Conservation (phyloP, 305 asterid genomes). For the Fraxinus platypoda region DNA sequence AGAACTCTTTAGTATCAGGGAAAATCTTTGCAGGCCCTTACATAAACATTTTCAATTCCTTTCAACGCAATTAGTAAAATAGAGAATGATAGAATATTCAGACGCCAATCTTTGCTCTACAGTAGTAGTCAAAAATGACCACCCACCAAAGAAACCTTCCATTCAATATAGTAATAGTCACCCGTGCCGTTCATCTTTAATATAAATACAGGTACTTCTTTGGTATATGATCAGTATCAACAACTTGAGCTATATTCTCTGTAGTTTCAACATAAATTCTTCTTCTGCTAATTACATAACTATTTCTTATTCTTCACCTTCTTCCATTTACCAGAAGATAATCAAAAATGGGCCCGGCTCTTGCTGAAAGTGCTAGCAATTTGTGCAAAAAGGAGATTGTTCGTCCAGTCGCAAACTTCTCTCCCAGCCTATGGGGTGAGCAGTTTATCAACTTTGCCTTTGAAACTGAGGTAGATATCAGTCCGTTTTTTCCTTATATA, state of each 20-base stretch:
- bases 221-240: background rate
- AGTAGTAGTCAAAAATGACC: background rate
- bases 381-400: background rate
- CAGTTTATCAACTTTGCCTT: background rate
- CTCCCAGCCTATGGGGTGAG: background rate
- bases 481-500: too few relatives aligned
- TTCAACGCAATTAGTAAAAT: too few relatives aligned
- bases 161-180: too few relatives aligned
- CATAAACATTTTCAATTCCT: too few relatives aligned
- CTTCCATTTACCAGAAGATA: background rate
- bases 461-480: background rate
- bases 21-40: too few relatives aligned
- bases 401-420: too few relatives aligned
- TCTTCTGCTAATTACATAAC: background rate
- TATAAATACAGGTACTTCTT: background rate
- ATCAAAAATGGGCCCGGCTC: background rate
- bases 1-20: too few relatives aligned
- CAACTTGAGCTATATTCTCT: background rate
- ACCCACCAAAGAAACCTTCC: background rate
- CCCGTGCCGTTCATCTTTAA: too few relatives aligned
- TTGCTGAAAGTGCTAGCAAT: background rate
- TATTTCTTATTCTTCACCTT: background rate
- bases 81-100: too few relatives aligned
- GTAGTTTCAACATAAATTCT: background rate
- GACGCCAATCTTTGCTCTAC: background rate